Evolutionary conservation across 345 rosid species (phyloP).

Genomic region (Isatis tinctoria): DNA sequence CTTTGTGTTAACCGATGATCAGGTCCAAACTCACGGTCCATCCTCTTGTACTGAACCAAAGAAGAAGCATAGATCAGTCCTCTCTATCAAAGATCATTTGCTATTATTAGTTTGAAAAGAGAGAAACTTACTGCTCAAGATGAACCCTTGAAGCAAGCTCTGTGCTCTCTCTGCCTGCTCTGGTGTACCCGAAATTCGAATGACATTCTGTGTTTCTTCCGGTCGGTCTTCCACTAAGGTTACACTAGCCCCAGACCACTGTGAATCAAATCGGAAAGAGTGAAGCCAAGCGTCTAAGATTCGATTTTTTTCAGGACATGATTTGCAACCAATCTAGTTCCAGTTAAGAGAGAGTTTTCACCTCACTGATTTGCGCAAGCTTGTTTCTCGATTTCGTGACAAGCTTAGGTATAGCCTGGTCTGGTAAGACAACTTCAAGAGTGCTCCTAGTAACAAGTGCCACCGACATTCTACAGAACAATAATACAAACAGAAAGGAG

Average conservation of each 20-base stretch:
- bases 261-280: conserved; percentile 18
- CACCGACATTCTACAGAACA: conserved; percentile 49
- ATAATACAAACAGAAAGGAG: not conserved
- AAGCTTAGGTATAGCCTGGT: conserved; percentile 76
- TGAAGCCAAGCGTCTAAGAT: not conserved
- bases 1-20: not conserved
- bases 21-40: conserved; percentile 39
- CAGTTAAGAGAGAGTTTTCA: conserved; percentile 22
- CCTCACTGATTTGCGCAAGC: conserved; percentile 96
- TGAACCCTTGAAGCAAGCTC: conserved; percentile 95
- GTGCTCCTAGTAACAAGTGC: conserved; percentile 93
- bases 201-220: conserved; percentile 61
- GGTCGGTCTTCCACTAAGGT: conserved; percentile 71
- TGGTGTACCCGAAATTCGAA: conserved; percentile 89
- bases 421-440: conserved; percentile 93
- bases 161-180: conserved; percentile 98
- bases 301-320: not conserved
- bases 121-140: conserved; percentile 78
- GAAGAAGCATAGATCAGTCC: conserved; percentile 7
- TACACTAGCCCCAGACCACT: conserved; percentile 95
- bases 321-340: conserved; percentile 3
- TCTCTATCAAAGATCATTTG: not conserved
- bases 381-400: conserved; percentile 81
- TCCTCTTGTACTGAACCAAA: conserved; percentile 70
- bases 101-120: not conserved